Base-by-base conservation (phyloP, 257 asterid genomes). In the Lycium barbarum region DNA sequence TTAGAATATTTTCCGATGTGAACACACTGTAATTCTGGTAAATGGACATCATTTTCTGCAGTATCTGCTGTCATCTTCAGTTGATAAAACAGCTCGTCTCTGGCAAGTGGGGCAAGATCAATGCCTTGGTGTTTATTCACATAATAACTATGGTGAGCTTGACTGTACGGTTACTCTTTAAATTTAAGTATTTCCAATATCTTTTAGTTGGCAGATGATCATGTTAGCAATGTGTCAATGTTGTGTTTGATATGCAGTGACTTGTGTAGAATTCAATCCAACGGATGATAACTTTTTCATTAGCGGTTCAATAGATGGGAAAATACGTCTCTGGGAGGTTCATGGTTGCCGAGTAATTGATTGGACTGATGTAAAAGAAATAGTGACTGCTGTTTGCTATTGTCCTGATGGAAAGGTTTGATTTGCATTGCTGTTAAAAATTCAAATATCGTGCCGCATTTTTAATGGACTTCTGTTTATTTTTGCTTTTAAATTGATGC, bases 221-320 rank as follows among this genome's bases (percentile, higher is more conserved):
- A 33, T 90, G 18, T 79, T 83, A 78, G 49, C 12, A 17, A 66
- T 67, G 6, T 49, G 15, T 85, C 65, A n/a, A 51, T 51, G 63
- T 68, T 20, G 80, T 84, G 71, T 84, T 20, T 26, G 35, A 84
- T 85, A 67, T 91, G 92, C 97, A 95, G 98, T 95, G 82, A 95
- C 98, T 18, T 94, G 93, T 87, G 89, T 95, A 3, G 96, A 95
- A 81, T 95, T 95, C 95, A 94, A 90, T 87, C 98, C 98, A 0
- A 84, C 91, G 83, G 93, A 94, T 81, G 98, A 95, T 72, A 90
- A 95, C 82, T 89, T 86, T 86, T 95, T 95, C 87, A 93, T 95
- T 58, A 95, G 98, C 20, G 98, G 98, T 43, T 95, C 98, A 53
- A 91, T 94, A 54, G 98, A 95, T 87, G 98, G 98, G 78, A 94